Base-by-base conservation (phyloP, 2,329 filamentous ascomycete genomes). In the Lizonia empirigonia region DNA sequence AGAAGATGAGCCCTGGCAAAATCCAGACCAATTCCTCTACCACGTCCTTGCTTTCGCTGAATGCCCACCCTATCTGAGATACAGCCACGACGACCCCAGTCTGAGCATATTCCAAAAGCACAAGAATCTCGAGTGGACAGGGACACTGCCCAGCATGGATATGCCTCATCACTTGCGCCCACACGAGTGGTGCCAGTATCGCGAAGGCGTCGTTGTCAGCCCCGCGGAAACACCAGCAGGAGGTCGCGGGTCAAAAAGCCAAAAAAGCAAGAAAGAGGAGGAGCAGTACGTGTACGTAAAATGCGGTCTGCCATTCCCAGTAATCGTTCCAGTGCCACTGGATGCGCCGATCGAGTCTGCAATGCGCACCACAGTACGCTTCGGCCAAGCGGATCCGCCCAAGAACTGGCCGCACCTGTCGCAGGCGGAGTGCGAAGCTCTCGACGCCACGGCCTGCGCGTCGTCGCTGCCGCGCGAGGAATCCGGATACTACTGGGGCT, bases 401-500 rank as follows among this genome's bases (percentile, higher is more conserved):
- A 45, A 48, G 1, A 56, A 55, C 8, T 74, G 71, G 66, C 71
- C 72, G 1, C 37, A 58, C 18, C 58, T 63, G 22, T 58, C 56
- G 3, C 51, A 59, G 33, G 30, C 56, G 7, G 56, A 68, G 10
- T 64, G 65, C 16, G 60, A 65, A 1, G 53, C 38, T 7, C 50
- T 77, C 4, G 60, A 64, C 2, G 85, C 83, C 1, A 80, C 85
- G 45, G 82, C 86, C 13, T 86, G 93, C 2, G 79, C 86, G 27
- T 88, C 90, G 0, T 78, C 82, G 20, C 76, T 81, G 3, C 91
- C 91, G 1, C 82, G 90, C 50, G 87, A 88, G 44, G 85, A 91
- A 57, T 83, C 79, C 1, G 91, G 91, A 0, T 94, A 91, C 73
- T 95, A 92, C 75, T 96, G 91, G 90, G 91, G 91, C 36, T 96